Percentiles rank a stretch among this genome's conserved stretches.
Evolutionary conservation across 2,329 filamentous ascomycete species (phyloP).

Genomic region (Fusarium musae): DNA sequence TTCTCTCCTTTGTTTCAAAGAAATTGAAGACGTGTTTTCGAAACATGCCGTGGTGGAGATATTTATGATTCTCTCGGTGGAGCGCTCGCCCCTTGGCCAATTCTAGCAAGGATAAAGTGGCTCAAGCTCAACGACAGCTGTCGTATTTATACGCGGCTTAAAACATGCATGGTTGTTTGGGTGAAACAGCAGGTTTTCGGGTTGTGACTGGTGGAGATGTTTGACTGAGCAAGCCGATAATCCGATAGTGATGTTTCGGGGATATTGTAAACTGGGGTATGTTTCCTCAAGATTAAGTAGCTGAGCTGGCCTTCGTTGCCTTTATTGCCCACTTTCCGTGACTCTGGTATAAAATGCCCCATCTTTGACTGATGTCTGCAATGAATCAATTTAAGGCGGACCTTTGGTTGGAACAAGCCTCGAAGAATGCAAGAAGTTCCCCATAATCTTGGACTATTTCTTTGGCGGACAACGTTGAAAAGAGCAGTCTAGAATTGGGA

Average conservation of each 20-base stretch:
- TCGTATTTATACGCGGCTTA: not conserved
- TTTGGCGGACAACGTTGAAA: accelerated
- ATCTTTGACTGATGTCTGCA: too few relatives aligned
- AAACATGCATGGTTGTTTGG: not conserved
- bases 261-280: not conserved
- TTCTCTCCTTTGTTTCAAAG: slow-evolving; percentile 18
- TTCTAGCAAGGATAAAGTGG: slow-evolving; percentile 13
- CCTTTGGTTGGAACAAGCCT: accelerated
- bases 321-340: not conserved
- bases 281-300: not conserved
- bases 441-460: accelerated
- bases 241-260: not conserved
- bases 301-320: not conserved
- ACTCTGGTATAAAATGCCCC: too few relatives aligned
- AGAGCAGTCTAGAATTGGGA: not conserved
- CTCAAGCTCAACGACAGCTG: not conserved
- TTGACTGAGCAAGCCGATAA: not conserved
- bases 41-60: slow-evolving; percentile 24
- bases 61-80: not conserved
- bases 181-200: slow-evolving; percentile 1
- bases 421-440: too few relatives aligned
- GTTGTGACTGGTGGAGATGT: slow-evolving; percentile 25
- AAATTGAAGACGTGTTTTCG: slow-evolving; percentile 22
- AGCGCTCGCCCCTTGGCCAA: slow-evolving; percentile 6
- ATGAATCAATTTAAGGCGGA: not conserved